These are phyloP conservation scores for Colletotrichum shisoi DNA, from an alignment of 2,329 filamentous ascomycete genomes.

Conservation along the genomic window DNA sequence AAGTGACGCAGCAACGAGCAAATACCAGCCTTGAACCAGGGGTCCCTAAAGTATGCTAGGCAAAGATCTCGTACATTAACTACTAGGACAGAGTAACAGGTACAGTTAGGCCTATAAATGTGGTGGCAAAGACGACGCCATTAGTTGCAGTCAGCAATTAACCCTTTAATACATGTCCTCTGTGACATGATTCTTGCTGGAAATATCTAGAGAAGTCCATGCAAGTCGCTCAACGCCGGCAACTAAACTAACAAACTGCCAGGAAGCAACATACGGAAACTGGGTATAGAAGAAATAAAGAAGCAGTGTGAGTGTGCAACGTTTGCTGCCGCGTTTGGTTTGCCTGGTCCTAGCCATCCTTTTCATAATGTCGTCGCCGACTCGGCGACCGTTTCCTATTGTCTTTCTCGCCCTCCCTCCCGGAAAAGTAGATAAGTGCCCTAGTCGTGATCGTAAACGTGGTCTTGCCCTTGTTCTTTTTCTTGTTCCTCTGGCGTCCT, in stretches of 20 bases:
- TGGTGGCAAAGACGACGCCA: no score
- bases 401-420: background rate
- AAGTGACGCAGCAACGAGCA: no score
- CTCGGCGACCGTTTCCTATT: background rate
- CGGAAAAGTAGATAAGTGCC: background rate
- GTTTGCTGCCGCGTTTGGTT: background rate
- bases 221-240: no score
- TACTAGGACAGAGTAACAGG: no score
- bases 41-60: no score
- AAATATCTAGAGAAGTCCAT: no score
- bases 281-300: background rate
- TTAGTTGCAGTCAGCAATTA: no score
- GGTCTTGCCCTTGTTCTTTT: background rate
- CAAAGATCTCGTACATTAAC: no score
- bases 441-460: background rate
- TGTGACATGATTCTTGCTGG: no score
- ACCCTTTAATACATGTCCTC: no score
- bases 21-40: no score
- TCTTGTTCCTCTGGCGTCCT: conserved; percentile 5
- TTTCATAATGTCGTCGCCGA: background rate
- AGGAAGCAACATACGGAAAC: background rate
- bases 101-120: no score
- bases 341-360: background rate
- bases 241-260: background rate
- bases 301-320: background rate